phyloP scores from a whole-genome alignment of 306 rosid species.

The peach (Prunus persica) region Prunus_persica_NCBIv2 NC_034016.1:17048001-17048500 shows the following conservation, averaged over 20 bases:
- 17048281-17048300: conserved; percentile 43
- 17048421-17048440: conserved; percentile 19
- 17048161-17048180: neutral
- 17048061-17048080: neutral
- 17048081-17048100: too few relatives aligned
- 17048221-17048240: neutral
- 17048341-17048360: conserved; percentile 46
- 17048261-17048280: conserved; percentile 6
- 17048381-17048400: conserved; percentile 23
- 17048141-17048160: neutral
- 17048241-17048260: neutral
- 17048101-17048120: neutral
- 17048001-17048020: neutral
- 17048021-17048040: too few relatives aligned
- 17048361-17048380: conserved; percentile 25
- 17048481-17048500: conserved; percentile 29
- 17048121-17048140: neutral
- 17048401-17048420: conserved; percentile 24
- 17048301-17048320: conserved; percentile 23
- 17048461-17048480: conserved; percentile 33
- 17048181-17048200: neutral
- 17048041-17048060: neutral
- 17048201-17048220: neutral
- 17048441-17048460: conserved; percentile 35
- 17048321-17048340: conserved; percentile 14